Base-by-base conservation (phyloP, 179 eudicot genomes). In the Drosera spatulata region DNA sequence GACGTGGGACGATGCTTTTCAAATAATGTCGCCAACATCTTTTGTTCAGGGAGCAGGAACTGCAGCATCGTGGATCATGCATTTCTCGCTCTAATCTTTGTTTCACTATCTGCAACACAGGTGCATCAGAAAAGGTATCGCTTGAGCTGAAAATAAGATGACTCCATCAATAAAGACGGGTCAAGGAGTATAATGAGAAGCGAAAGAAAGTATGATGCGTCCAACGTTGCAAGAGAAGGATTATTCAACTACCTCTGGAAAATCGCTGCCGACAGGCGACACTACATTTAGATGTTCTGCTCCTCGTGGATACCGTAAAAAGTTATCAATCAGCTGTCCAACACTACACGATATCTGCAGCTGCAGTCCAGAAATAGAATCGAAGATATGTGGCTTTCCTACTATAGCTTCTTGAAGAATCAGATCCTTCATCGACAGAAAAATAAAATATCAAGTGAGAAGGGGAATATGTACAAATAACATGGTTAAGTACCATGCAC, bases 21-120 rank as follows among this genome's bases (percentile, higher is more conserved):
- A 71, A 49, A 62, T 71, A 65, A 62, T 71, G 74, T 45, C 62
- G 41, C 70, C 74, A 71, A 43, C 74, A 71, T 61, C 56, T 71
- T 59, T 65, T 71, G 10, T 45, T 56, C n/a, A n/a, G n/a, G n/a
- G n/a, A n/a, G 59, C 65, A 71, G 59, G 33, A 61, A 1, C 47
- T 65, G 8, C 74, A 71, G 53, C 74, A 65, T 43, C 43, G 11
- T 45, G 58, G 66, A 40, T 61, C 66, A 39, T 10, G 7, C 47
- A 46, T 71, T 22, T 49, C 67, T n/a, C 46, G 13, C 4, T 50
- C 58, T 62, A 62, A 43, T 60, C 46, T 58, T 52, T 69, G 39
- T 48, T 14, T 53, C 52, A 69, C 46, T 37, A 58, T 56, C 73
- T 69, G 68, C 50, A 13, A 58, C 48, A 5, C 5, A 45, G 9